A percentile compares a stretch with the other conserved stretches of the same genome.
Conservation (phyloP, 768 basidiomycete genomes). For the Amanita rubescens region DNA sequence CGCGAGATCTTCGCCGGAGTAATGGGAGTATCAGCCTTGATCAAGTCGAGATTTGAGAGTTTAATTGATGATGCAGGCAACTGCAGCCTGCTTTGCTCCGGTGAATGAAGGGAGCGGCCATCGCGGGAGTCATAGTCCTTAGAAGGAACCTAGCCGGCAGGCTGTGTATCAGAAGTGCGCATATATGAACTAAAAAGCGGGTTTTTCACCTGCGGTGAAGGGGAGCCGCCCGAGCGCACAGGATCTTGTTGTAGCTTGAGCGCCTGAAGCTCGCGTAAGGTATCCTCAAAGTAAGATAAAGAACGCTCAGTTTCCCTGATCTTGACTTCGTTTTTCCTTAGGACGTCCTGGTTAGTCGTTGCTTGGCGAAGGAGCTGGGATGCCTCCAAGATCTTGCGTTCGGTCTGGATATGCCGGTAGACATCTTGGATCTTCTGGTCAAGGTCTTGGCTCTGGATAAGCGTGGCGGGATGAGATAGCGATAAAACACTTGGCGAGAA, state of each 20-base stretch:
- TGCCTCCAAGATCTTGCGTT: conserved; percentile 88
- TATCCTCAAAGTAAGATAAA: conserved; percentile 82
- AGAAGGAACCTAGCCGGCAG: conserved; percentile 38
- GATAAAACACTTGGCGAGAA: conserved; percentile 2
- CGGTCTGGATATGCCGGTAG: conserved; percentile 83
- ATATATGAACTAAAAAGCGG: conserved; percentile 7
- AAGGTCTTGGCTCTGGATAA: conserved; percentile 50
- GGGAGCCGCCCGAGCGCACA: conserved; percentile 41
- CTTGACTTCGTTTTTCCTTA: conserved; percentile 74
- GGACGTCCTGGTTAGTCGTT: conserved; percentile 81
- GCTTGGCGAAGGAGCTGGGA: conserved; percentile 72
- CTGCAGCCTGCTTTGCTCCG: conserved; percentile 28
- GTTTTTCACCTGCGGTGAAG: conserved; percentile 34
- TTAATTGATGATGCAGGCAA: conserved; percentile 47
- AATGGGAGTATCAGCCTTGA: conserved; percentile 95
- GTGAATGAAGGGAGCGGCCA: conserved; percentile 30
- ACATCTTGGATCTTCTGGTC: conserved; percentile 94
- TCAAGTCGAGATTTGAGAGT: conserved; percentile 85
- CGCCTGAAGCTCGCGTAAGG: conserved; percentile 73
- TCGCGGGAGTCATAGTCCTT: conserved; percentile 39
- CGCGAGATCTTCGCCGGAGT: conserved; percentile 93
- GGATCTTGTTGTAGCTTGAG: conserved; percentile 57
- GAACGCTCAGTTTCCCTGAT: conserved; percentile 82
- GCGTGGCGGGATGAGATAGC: conserved; percentile 13
- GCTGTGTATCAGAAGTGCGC: conserved; percentile 16